Conservation (phyloP, 306 rosid genomes). For the Crataegus laevigata region DNA sequence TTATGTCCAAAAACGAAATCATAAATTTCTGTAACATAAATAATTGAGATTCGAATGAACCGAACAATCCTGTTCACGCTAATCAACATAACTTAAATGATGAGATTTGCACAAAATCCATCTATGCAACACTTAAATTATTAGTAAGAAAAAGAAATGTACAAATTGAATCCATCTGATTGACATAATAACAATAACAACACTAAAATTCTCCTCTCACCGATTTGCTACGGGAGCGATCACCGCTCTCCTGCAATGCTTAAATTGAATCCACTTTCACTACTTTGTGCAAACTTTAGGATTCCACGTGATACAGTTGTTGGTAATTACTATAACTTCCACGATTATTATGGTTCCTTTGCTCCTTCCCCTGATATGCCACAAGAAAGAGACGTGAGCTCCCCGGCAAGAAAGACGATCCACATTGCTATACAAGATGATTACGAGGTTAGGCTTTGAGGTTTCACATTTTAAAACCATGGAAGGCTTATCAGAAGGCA, state of each 20-base stretch:
- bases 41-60: background rate
- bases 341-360: background rate
- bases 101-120: background rate
- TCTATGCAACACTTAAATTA: background rate
- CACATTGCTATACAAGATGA: background rate
- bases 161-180: background rate
- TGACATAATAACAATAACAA: background rate
- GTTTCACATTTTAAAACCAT: background rate
- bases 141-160: background rate
- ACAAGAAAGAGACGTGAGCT: background rate
- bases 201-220: background rate
- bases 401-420: background rate
- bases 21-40: background rate
- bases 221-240: background rate
- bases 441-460: background rate
- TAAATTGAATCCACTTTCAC: background rate
- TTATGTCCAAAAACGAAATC: background rate
- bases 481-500: background rate
- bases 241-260: background rate
- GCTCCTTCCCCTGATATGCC: slow-evolving; percentile 1
- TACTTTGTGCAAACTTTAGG: background rate
- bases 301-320: background rate
- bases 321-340: background rate
- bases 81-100: background rate
- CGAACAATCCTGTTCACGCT: background rate